Conservation (phyloP, 352 stramenopile species). For the Globisporangium yorkense region DNA sequence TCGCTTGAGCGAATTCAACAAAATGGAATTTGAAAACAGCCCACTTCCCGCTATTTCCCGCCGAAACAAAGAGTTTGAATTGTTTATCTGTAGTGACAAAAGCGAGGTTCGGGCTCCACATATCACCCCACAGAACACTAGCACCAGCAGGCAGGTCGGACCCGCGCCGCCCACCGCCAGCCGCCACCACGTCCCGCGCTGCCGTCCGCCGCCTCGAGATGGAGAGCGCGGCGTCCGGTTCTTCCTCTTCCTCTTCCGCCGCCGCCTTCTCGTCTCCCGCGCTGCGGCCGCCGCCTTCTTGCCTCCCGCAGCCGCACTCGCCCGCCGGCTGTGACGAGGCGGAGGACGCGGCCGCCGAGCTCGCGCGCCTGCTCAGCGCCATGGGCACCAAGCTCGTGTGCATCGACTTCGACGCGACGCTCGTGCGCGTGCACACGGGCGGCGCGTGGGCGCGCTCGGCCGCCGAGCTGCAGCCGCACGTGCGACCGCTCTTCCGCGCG, state of each 20-base stretch:
- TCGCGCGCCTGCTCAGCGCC: conserved; percentile 27
- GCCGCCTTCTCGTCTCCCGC: not conserved
- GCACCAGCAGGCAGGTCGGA: not conserved
- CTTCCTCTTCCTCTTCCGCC: not conserved
- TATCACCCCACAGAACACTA: no score
- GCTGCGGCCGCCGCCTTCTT: conserved; percentile 1
- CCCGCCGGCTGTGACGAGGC: not conserved
- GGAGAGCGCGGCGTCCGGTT: conserved; percentile 4
- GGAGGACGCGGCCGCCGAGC: conserved; percentile 20
- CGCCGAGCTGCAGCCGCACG: conserved; percentile 33
- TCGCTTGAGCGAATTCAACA: no score
- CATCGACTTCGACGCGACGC: conserved; percentile 83
- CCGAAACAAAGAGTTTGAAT: not conserved
- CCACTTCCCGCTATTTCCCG: not conserved
- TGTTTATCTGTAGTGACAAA: no score
- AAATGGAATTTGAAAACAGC: no score
- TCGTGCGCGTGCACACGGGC: conserved; percentile 71
- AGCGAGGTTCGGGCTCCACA: no score
- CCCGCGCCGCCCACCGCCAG: not conserved
- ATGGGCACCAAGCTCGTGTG: conserved; percentile 60
- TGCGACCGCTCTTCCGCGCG: conserved; percentile 57
- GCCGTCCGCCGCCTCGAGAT: conserved; percentile 12
- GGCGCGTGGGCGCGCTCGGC: conserved; percentile 45
- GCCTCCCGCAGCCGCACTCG: not conserved
- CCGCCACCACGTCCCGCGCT: conserved; percentile 12